Base-by-base conservation (phyloP, 2,329 filamentous ascomycete species). In the Fusarium nematophilum region DNA sequence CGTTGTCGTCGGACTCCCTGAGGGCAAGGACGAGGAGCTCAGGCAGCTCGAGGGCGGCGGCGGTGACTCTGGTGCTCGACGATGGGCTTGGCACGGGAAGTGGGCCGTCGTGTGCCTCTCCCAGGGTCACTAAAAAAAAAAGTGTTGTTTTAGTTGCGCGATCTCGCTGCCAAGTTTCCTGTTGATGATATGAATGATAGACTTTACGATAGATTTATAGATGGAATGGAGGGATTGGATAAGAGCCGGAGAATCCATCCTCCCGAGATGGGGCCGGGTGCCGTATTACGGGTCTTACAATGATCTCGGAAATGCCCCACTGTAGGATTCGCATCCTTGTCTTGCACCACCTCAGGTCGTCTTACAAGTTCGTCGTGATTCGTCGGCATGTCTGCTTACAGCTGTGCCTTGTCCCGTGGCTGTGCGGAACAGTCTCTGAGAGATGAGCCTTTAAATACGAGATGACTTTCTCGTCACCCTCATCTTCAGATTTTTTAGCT, bases 41-140 rank as follows among this genome's bases (percentile, higher is more conserved):
- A 87, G 83, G 64, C 80, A 83, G 8, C 83, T 78, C 47, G 87
- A 91, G 46, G 87, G 83, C 13, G 91, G 90, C 1, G 91, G 90
- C 4, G 90, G 88, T 13, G 88, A 92, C 58, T 78, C 84, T 64
- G 75, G 90, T 74, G 83, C 86, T 18, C 83, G 95, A 51, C 90
- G 91, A 74, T 98, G 94, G 94, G 93, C 92, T 0, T 98, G 93
- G 93, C 90, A 86, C 70, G 94, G 94, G 34, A 97, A 97, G 76
- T 98, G 92, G 91, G 94, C 94, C 6, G 92, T 98, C n/a, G 88
- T 96, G 5, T 93, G 67, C 43, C 62, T 78, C 8, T 78, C 76
- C 5, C 56, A 74, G 36, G 75, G 72, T 7, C 64, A 68, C 29
- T 76, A 64, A 65, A 59, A 47, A 13, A 21, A 14, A 6, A 21